phyloP scores from a whole-genome alignment of 176 grass and related monocot genomes.

The Puya raimondii region DNA sequence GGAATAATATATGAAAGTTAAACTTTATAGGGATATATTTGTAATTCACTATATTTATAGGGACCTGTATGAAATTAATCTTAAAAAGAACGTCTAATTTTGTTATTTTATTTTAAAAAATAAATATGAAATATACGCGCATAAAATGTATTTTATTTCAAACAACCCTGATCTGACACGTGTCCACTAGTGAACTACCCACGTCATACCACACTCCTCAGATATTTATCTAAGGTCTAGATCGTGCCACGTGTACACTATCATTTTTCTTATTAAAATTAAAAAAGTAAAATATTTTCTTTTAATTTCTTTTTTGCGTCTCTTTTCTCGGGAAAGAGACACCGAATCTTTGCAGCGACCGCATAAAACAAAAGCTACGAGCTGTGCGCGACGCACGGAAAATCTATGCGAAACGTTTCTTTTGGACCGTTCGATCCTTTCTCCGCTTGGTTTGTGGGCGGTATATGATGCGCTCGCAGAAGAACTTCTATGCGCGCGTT shows the following conservation, averaged over 20 bases:
- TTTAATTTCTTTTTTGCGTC: background rate
- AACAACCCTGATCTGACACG: background rate
- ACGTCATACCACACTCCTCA: background rate
- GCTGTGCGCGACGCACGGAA: no score
- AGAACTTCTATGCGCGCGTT: background rate
- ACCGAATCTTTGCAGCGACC: background rate
- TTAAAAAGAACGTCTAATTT: no score
- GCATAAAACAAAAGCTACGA: no score
- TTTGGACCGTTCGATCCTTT: background rate
- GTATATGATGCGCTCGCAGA: background rate
- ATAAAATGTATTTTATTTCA: no score
- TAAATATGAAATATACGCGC: no score
- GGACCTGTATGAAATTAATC: no score
- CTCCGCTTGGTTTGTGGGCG: background rate
- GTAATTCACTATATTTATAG: no score
- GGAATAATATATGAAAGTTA: no score
- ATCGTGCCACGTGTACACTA: background rate
- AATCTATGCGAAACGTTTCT: background rate
- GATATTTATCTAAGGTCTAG: background rate
- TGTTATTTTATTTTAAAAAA: no score
- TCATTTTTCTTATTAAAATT: background rate
- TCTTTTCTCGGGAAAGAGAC: background rate
- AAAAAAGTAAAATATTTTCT: background rate
- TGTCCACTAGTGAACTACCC: background rate
- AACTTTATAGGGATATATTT: no score